Evolutionary conservation across 2,329 filamentous ascomycete genomes (phyloP), one percentile per base, ranked within the genome.

Genomic region (Epichloe scottii): DNA sequence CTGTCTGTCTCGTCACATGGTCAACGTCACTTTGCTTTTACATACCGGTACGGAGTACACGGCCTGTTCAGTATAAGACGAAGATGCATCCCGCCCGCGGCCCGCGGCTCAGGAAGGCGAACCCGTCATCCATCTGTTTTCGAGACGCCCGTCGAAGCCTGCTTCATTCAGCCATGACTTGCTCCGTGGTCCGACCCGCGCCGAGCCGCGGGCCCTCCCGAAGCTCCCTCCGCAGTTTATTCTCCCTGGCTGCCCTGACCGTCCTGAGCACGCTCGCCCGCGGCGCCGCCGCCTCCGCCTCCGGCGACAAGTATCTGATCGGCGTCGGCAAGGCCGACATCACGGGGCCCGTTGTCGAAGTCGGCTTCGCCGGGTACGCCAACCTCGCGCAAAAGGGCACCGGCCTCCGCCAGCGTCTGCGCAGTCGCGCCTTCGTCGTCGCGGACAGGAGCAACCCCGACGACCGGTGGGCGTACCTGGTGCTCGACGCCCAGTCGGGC

Each of bases 281-380:
- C 46, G 41, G 7, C 35, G 21, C 37, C 19, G 51, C 51, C 30
- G 23, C 41, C 0, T 34, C 45, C 30, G 23, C 41, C 0, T 34
- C 45, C 30, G 60, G 65, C 23, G 63, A 67, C 51, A 63, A 61
- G 53, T 79, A 78, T 54, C 68, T 79, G 35, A 60, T 80, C 44
- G 77, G 77, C 17, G 75, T 77, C 2, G 77, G 77, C 45, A 79
- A 79, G 62, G 76, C 72, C 5, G 77, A 81, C 57, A 78, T 80
- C 57, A 81, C 77, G 0, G 77, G 87, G 2, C 89, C 89, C 0
- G 88, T 94, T 12, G 89, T 94, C 21, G 89, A 96, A 66, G 79
- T 96, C 62, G 89, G 89, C 60, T 78, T 96, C 63, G 93, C 91
- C 76, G 90, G 90, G 54, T 96, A 96, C 71, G 91, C 91, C 34